Evolutionary conservation across 2,329 filamentous ascomycete genomes (phyloP), one percentile per base, ranked within the genome.

Genomic region (Penicillium sp.): DNA sequence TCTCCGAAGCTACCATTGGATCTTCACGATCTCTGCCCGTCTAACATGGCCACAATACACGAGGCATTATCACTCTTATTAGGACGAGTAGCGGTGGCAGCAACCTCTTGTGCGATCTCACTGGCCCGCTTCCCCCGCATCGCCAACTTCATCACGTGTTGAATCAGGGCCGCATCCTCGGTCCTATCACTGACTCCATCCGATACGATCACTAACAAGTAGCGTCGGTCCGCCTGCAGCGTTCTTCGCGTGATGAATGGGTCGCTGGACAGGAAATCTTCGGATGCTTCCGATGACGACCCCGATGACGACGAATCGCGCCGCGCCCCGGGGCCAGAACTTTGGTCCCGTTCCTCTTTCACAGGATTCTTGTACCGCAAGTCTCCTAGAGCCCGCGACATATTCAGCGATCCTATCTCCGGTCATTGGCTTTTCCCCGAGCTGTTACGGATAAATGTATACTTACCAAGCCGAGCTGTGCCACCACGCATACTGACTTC

Each of bases 281-380:
- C 70, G 52, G 56, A n/a, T n/a, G n/a, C n/a, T n/a, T n/a, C n/a
- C n/a, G n/a, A n/a, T n/a, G n/a, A n/a, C n/a, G n/a, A n/a, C n/a
- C n/a, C 55, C 12, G 60, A 62, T 54, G 49, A 57, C 23, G 61
- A 57, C 18, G 63, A 61, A 23, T 62, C 64, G 15, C 60, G 65
- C 55, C 59, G 56, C 18, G 54, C 52, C 45, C 54, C 60, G n/a
- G 51, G 35, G 6, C 49, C 35, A 5, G 53, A 51, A 23, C 25
- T 46, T 3, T 56, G 49, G 35, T 66, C 55, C 18, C 59, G 53
- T 6, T 62, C 43, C 2, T 51, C 65, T 50, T 71, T 72, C 25
- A 73, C 63, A 22, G 71, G 70, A 41, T 69, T 68, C 49, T 73
- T 73, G 59, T 73, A 73, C 56, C 71, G 71, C 23, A 73, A 59